These are phyloP conservation scores for Tirmania nivea DNA, from an alignment of 495 filamentous ascomycete species.

Conservation along the genomic window DNA sequence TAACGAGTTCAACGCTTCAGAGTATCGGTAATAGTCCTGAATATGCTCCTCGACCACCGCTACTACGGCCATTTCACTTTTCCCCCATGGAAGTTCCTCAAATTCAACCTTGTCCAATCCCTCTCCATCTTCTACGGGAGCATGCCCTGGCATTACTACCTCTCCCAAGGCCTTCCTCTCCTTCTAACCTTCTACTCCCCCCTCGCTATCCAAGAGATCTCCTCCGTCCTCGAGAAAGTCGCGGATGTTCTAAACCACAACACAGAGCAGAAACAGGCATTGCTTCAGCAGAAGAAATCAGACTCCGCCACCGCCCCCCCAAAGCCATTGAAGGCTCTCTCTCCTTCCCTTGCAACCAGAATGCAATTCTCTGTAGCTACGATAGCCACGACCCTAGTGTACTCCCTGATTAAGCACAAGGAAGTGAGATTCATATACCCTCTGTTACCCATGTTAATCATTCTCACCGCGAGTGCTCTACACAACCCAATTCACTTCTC, in stretches of 20 bases:
- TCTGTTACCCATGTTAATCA: slow-evolving; percentile 62
- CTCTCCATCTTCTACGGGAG: slow-evolving; percentile 82
- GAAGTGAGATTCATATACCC: slow-evolving; percentile 97
- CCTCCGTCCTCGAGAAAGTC: slow-evolving; percentile 18
- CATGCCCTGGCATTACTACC: slow-evolving; percentile 83
- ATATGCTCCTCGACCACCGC: slow-evolving; percentile 42
- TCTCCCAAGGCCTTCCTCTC: slow-evolving; percentile 72
- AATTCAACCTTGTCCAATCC: slow-evolving; percentile 76
- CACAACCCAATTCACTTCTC: slow-evolving; percentile 4
- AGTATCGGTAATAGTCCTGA: slow-evolving; percentile 12
- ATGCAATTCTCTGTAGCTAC: slow-evolving; percentile 40
- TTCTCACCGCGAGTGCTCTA: slow-evolving; percentile 40
- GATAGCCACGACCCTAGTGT: slow-evolving; percentile 34
- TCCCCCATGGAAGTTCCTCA: slow-evolving; percentile 67
- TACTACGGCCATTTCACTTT: slow-evolving; percentile 83
- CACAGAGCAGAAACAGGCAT: not conserved
- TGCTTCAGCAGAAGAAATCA: not conserved
- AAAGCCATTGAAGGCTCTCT: not conserved
- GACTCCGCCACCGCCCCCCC: not conserved
- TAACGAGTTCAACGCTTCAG: slow-evolving; percentile 7
- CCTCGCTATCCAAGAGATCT: slow-evolving; percentile 46
- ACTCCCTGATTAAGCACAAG: slow-evolving; percentile 80
- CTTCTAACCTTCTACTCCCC: slow-evolving; percentile 68
- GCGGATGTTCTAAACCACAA: not conserved
- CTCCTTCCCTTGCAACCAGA: slow-evolving; percentile 2